Evolutionary conservation across 2,329 filamentous ascomycete genomes (phyloP).

Genomic region (Trichoderma endophyticum): DNA sequence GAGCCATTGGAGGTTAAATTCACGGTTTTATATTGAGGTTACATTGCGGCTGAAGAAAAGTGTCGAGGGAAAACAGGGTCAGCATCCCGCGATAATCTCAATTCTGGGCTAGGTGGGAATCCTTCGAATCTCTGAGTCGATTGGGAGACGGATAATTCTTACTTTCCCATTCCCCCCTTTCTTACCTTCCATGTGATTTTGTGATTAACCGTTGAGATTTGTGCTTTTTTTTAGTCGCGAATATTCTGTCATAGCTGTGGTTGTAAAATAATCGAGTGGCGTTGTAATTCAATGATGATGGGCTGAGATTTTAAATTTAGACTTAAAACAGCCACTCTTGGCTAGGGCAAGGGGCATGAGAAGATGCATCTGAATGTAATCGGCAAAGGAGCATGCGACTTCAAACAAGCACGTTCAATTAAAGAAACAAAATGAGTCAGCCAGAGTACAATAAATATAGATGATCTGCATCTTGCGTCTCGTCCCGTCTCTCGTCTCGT

Average conservation of each 20-base stretch:
- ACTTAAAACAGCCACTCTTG: not conserved
- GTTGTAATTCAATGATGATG: not conserved
- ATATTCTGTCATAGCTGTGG: not conserved
- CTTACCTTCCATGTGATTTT: not conserved
- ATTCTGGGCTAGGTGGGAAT: not conserved
- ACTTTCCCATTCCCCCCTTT: not conserved
- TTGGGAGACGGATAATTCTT: not conserved
- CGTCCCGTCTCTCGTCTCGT: not conserved
- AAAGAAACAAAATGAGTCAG: not conserved
- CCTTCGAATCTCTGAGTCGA: not conserved
- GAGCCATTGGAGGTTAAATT: not conserved
- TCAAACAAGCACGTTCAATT: not conserved
- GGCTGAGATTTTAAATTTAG: not conserved
- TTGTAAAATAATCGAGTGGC: not conserved
- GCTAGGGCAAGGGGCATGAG: not conserved
- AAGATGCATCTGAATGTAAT: not conserved
- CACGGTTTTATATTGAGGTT: constrained; percentile 2
- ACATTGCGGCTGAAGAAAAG: constrained; percentile 10
- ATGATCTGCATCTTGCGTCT: not conserved
- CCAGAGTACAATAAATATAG: not conserved
- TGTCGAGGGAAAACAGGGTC: not conserved
- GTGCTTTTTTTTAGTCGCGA: not conserved
- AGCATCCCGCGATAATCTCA: not conserved
- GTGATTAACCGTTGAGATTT: not conserved
- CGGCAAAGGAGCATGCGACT: not conserved